These are phyloP conservation scores for Pyracantha coccinea DNA, from an alignment of 331 rosid genomes.

Conservation along the genomic window DNA sequence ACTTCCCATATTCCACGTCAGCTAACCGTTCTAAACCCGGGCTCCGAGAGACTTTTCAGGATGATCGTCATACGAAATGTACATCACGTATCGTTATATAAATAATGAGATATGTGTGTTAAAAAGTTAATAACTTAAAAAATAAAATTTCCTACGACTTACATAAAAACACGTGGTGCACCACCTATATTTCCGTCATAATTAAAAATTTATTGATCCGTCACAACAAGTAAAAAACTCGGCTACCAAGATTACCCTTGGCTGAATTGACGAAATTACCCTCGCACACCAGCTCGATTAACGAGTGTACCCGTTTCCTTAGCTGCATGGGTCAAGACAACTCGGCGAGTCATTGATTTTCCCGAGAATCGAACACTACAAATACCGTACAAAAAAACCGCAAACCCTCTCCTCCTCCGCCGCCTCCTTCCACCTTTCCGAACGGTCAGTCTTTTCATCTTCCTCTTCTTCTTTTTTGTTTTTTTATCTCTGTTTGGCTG, in stretches of 20 bases:
- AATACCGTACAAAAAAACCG: conserved; percentile 8
- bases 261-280: conserved; percentile 12
- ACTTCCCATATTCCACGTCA: conserved; percentile 1
- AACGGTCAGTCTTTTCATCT: conserved; percentile 17
- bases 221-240: neutral
- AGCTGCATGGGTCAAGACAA: conserved; percentile 14
- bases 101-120: too few relatives aligned
- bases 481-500: conserved; percentile 6
- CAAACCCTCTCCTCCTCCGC: neutral
- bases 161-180: too few relatives aligned
- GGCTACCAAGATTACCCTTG: too few relatives aligned
- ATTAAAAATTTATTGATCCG: too few relatives aligned
- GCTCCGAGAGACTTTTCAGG: too few relatives aligned
- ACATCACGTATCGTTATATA: too few relatives aligned
- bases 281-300: neutral
- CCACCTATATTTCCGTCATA: too few relatives aligned
- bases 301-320: conserved; percentile 34
- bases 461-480: neutral
- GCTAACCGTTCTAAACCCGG: neutral
- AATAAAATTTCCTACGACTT: too few relatives aligned
- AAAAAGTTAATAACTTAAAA: too few relatives aligned
- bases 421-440: neutral
- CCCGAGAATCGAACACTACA: conserved; percentile 16
- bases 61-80: too few relatives aligned
- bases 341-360: neutral